Evolutionary conservation across 148 eudicot species (phyloP).

Genomic region (Limonium bicolor): DNA sequence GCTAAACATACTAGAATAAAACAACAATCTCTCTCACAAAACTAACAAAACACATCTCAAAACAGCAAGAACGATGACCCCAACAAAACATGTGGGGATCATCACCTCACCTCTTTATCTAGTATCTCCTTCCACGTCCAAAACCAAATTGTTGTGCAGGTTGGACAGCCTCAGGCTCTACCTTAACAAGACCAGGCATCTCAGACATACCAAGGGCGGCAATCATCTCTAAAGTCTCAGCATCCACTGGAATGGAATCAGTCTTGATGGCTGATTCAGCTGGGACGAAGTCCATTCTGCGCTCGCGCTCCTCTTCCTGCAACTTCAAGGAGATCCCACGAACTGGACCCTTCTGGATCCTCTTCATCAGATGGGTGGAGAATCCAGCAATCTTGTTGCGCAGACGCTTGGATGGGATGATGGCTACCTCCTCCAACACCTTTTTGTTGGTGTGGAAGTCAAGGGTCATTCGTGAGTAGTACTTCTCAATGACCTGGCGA

Average conservation of each 20-base stretch:
- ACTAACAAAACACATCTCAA: no score
- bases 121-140: conserved; percentile 19
- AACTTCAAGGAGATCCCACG: conserved; percentile 30
- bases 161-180: conserved; percentile 9
- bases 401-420: conserved; percentile 31
- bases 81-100: no score
- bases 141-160: conserved; percentile 4
- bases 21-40: no score
- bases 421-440: conserved; percentile 31
- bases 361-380: conserved; percentile 36
- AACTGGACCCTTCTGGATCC: conserved; percentile 37
- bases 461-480: conserved; percentile 26
- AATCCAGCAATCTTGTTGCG: conserved; percentile 41
- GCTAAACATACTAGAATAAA: no score
- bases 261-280: conserved; percentile 26
- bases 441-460: conserved; percentile 50
- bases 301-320: conserved; percentile 37
- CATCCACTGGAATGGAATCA: conserved; percentile 14
- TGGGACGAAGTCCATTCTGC: conserved; percentile 36
- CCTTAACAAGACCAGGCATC: conserved; percentile 20
- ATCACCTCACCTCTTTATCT: no score
- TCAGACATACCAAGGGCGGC: conserved; percentile 28
- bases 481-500: conserved; percentile 25
- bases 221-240: conserved; percentile 33
- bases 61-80: no score